A percentile compares a stretch with the other conserved stretches of the same genome.
These are phyloP conservation scores for Zygosaccharomyces sapae DNA, from an alignment of 1,139 yeast genomes.

Conservation along the genomic window DNA sequence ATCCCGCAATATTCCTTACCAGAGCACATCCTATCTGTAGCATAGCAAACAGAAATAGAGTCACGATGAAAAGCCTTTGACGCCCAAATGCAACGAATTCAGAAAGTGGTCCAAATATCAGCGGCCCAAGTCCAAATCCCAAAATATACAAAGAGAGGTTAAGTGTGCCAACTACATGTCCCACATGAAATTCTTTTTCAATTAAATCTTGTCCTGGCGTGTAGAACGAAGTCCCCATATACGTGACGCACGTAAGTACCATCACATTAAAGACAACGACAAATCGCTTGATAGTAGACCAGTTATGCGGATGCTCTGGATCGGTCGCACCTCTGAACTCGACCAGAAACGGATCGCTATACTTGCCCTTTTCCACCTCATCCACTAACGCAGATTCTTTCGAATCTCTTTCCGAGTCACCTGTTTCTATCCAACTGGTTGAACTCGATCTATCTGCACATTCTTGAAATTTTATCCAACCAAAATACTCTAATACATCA, in stretches of 20 bases:
- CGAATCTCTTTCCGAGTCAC: constrained; percentile 2
- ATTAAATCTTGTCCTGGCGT: constrained; percentile 50
- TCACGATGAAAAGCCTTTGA: constrained; percentile 46
- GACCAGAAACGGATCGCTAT: constrained; percentile 15
- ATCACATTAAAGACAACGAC: constrained; percentile 42
- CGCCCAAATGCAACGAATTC: constrained; percentile 54
- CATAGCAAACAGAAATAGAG: constrained; percentile 52
- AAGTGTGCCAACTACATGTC: constrained; percentile 43
- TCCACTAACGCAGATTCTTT: not conserved
- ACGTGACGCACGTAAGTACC: constrained; percentile 48
- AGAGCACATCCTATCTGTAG: constrained; percentile 59
- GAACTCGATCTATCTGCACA: not conserved
- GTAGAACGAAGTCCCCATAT: constrained; percentile 57
- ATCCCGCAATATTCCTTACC: constrained; percentile 46
- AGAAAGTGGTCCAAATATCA: constrained; percentile 50
- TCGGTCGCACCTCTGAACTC: constrained; percentile 38
- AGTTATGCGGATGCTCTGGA: constrained; percentile 55
- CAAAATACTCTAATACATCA: constrained; percentile 14
- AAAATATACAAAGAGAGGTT: constrained; percentile 55
- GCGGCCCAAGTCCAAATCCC: constrained; percentile 55
- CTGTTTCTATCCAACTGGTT: not conserved
- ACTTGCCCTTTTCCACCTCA: not conserved
- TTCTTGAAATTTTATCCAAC: constrained; percentile 9
- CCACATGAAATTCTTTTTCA: constrained; percentile 42
- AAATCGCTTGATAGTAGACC: constrained; percentile 43